phyloP scores from a whole-genome alignment of 371 early-diverging fungal species.

The Rhizopus sp. region DNA sequence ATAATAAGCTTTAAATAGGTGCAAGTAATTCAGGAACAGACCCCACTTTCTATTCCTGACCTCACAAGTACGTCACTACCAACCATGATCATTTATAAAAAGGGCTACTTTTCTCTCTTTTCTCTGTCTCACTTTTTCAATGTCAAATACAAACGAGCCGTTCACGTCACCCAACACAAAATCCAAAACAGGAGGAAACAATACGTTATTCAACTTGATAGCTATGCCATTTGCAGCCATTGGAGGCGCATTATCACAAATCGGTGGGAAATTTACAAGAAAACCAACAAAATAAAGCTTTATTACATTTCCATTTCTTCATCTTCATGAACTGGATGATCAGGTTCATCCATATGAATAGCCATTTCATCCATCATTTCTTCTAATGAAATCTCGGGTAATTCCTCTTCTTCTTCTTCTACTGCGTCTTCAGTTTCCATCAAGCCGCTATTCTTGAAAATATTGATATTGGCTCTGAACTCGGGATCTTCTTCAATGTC shows the following conservation, averaged over 20 bases:
- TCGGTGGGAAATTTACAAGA: constrained; percentile 19
- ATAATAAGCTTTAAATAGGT: too few species aligned
- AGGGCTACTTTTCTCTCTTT: background rate
- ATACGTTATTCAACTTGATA: constrained; percentile 6
- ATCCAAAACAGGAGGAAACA: constrained; percentile 14
- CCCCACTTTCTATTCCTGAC: too few species aligned
- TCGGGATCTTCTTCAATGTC: constrained; percentile 98
- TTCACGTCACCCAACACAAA: constrained; percentile 17
- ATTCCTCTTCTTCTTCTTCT: constrained; percentile 70
- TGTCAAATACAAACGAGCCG: constrained; percentile 21
- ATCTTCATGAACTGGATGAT: constrained; percentile 47
- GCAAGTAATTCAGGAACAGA: too few species aligned
- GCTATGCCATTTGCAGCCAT: constrained; percentile 26
- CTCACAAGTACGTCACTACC: too few species aligned
- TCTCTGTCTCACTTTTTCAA: constrained; percentile 4
- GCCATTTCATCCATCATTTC: constrained; percentile 90
- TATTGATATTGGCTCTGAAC: constrained; percentile 88
- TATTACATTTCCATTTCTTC: constrained; percentile 34
- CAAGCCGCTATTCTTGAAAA: constrained; percentile 72
- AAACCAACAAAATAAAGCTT: constrained; percentile 1
- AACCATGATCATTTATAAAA: too few species aligned
- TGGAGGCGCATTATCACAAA: constrained; percentile 26
- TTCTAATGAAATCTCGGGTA: constrained; percentile 88
- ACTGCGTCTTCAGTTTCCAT: constrained; percentile 36
- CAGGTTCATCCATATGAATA: constrained; percentile 60